These are phyloP conservation scores for Nannizzia gypsea DNA, from an alignment of 2,329 filamentous ascomycete species.

Conservation along the genomic window DNA sequence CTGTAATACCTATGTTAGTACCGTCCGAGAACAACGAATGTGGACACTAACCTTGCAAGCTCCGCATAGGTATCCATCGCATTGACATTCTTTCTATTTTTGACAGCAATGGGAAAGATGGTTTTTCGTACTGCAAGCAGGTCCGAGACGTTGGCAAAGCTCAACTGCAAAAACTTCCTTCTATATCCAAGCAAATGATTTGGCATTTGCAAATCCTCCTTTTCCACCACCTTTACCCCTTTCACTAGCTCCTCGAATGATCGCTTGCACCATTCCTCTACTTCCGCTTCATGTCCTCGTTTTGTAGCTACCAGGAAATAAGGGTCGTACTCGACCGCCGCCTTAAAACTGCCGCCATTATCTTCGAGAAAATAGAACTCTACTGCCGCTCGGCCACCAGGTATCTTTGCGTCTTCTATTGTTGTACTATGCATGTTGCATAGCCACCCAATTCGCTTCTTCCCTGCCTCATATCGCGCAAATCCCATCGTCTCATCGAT, in stretches of 20 bases:
- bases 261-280: conserved; percentile 84
- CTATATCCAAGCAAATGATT: conserved; percentile 90
- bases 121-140: conserved; percentile 72
- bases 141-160: conserved; percentile 78
- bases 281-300: conserved; percentile 76
- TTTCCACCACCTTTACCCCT: conserved; percentile 62
- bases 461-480: conserved; percentile 75
- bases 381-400: conserved; percentile 74
- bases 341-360: conserved; percentile 83
- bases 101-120: conserved; percentile 83
- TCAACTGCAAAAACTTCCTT: conserved; percentile 74
- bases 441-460: conserved; percentile 80
- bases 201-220: conserved; percentile 88
- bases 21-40: not conserved
- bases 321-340: conserved; percentile 88
- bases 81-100: conserved; percentile 91
- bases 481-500: conserved; percentile 97
- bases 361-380: conserved; percentile 97
- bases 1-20: conserved; percentile 31
- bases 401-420: conserved; percentile 70
- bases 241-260: conserved; percentile 74
- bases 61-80: conserved; percentile 98
- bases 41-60: conserved; percentile 57
- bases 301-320: conserved; percentile 91
- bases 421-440: conserved; percentile 88